Evolutionary conservation across 164 flowering plant genomes (phyloP).

Genomic region (Houttuynia cordata): DNA sequence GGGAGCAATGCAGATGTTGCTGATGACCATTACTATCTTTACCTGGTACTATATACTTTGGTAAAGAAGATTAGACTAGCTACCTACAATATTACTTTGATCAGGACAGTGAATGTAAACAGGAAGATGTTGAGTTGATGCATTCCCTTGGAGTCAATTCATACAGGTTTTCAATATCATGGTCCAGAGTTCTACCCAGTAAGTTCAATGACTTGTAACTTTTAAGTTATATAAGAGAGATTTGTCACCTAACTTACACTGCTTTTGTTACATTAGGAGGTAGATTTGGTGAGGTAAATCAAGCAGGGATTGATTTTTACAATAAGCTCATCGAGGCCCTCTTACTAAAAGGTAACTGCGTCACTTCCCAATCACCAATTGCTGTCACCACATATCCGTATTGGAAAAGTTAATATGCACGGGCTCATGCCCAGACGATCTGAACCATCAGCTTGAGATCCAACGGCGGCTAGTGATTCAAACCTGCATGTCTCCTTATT

Average conservation of each 20-base stretch:
- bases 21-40: slow-evolving; percentile 6
- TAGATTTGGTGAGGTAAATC: slow-evolving; percentile 40
- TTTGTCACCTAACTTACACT: not conserved
- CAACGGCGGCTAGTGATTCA: no score
- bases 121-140: slow-evolving; percentile 41
- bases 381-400: no score
- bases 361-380: not conserved
- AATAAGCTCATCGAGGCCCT: slow-evolving; percentile 44
- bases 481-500: no score
- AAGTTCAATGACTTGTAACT: slow-evolving; percentile 3
- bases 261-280: slow-evolving; percentile 25
- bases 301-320: slow-evolving; percentile 31
- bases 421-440: no score
- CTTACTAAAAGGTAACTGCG: slow-evolving; percentile 23
- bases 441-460: no score
- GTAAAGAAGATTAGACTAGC: no score
- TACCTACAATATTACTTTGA: not conserved
- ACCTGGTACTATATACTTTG: no score
- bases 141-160: slow-evolving; percentile 38
- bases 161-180: slow-evolving; percentile 60
- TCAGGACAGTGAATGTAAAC: not conserved
- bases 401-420: no score
- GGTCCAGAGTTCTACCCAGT: slow-evolving; percentile 61
- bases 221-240: not conserved
- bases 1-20: slow-evolving; percentile 4